Percentiles rank a stretch among this genome's conserved stretches.
Conservation (phyloP, 202 grass and related monocot species). For the Musa balbisiana region DNA sequence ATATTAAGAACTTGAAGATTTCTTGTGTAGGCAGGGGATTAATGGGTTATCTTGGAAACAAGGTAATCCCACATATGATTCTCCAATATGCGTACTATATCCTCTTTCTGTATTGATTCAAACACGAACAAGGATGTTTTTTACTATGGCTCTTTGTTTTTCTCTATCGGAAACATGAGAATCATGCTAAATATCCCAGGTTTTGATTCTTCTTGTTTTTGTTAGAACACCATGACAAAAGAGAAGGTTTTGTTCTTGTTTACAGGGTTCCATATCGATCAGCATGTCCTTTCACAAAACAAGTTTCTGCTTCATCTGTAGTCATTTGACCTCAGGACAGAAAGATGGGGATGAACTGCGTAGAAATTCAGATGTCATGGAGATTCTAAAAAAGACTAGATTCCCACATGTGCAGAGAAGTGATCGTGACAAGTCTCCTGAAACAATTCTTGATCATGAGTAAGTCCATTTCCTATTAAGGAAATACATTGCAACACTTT, state of each 20-base stretch:
- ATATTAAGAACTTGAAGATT: slow-evolving; percentile 92
- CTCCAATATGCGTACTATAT: too few species aligned
- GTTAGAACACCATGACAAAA: background rate
- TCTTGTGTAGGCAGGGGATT: slow-evolving; percentile 94
- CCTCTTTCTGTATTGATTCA: too few species aligned
- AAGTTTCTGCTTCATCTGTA: slow-evolving; percentile 98
- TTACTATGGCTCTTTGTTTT: background rate
- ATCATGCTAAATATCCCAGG: background rate
- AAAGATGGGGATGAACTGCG: slow-evolving; percentile 88
- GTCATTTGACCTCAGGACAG: slow-evolving; percentile 90
- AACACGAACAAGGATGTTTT: too few species aligned
- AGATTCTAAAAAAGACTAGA: slow-evolving; percentile 87
- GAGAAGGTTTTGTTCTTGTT: background rate
- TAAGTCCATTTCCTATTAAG: slow-evolving; percentile 22
- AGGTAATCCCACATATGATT: slow-evolving; percentile 40
- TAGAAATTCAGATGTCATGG: slow-evolving; percentile 83
- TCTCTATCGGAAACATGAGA: background rate
- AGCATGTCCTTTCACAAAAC: slow-evolving; percentile 94
- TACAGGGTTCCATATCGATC: slow-evolving; percentile 94
- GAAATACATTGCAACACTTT: background rate
- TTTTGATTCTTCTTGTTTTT: background rate
- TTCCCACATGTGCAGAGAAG: slow-evolving; percentile 63
- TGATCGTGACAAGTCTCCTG: slow-evolving; percentile 54
- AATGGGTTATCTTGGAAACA: slow-evolving; percentile 99
- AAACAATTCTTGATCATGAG: slow-evolving; percentile 91